Evolutionary conservation across 495 filamentous ascomycete species (phyloP).

Genomic region (Viridothelium virens): DNA sequence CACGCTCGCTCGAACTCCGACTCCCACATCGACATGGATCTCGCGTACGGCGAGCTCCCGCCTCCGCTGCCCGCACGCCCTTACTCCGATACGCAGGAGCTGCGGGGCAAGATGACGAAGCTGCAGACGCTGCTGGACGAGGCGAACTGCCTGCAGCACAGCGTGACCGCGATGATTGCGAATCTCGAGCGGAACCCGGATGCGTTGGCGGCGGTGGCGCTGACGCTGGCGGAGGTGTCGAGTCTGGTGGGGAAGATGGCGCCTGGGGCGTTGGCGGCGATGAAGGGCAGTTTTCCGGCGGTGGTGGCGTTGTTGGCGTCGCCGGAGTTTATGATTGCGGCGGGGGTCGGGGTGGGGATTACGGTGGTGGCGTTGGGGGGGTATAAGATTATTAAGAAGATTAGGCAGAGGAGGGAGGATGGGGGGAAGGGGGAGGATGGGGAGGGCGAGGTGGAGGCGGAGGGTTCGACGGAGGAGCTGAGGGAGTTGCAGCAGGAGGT

Average conservation of each 20-base stretch:
- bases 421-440: conserved; percentile 48
- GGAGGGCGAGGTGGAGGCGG: conserved; percentile 47
- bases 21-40: conserved; percentile 71
- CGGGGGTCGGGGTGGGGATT: conserved; percentile 77
- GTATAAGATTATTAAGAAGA: conserved; percentile 91
- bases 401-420: conserved; percentile 48
- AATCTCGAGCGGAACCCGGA: conserved; percentile 85
- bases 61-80: conserved; percentile 40
- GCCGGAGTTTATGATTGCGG: conserved; percentile 89
- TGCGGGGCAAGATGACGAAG: conserved; percentile 56
- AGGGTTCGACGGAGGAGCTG: conserved; percentile 28
- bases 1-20: conserved; percentile 37
- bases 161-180: conserved; percentile 73
- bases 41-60: conserved; percentile 72
- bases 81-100: conserved; percentile 48
- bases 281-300: conserved; percentile 73
- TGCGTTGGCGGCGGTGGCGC: conserved; percentile 85
- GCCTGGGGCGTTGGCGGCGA: conserved; percentile 60
- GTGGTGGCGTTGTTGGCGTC: conserved; percentile 80
- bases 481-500: conserved; percentile 47
- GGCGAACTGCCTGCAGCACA: conserved; percentile 78
- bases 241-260: conserved; percentile 74
- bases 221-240: conserved; percentile 87
- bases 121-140: conserved; percentile 71
- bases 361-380: conserved; percentile 92